Percentiles rank a stretch among this genome's conserved stretches.
Evolutionary conservation across 441 rosid species (phyloP).

Genomic region (Raphanus hybrid): DNA sequence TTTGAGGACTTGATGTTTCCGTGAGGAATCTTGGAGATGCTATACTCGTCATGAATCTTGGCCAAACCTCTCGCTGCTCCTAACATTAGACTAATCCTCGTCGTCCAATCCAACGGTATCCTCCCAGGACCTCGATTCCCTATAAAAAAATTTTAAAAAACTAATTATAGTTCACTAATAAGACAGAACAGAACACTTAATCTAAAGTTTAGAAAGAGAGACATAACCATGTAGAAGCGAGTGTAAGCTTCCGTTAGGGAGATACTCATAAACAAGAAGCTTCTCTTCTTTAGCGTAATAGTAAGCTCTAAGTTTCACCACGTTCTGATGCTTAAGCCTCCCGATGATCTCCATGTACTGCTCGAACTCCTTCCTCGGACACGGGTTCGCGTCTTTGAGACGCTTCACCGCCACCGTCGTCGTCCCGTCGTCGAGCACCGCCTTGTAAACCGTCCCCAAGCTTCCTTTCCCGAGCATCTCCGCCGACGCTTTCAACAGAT

Average conservation of each 20-base stretch:
- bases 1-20: slow-evolving; percentile 89
- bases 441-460: slow-evolving; percentile 89
- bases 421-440: slow-evolving; percentile 82
- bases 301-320: slow-evolving; percentile 86
- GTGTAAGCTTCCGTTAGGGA: slow-evolving; percentile 84
- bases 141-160: too few species aligned
- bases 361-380: slow-evolving; percentile 85
- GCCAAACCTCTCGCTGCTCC: slow-evolving; percentile 95
- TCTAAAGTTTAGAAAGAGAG: not conserved
- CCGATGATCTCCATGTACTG: slow-evolving; percentile 94
- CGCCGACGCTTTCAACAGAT: slow-evolving; percentile 85
- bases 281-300: slow-evolving; percentile 96
- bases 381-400: slow-evolving; percentile 91
- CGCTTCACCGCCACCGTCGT: slow-evolving; percentile 83
- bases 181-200: not conserved
- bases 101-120: slow-evolving; percentile 97
- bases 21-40: slow-evolving; percentile 72
- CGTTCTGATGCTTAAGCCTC: slow-evolving; percentile 74
- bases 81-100: slow-evolving; percentile 80
- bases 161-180: not conserved
- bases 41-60: slow-evolving; percentile 72
- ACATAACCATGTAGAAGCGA: slow-evolving; percentile 82
- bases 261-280: slow-evolving; percentile 89
- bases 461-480: slow-evolving; percentile 98
- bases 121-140: slow-evolving; percentile 89